phyloP scores from a whole-genome alignment of 306 rosid species.

The Cucumis melo region DNA sequence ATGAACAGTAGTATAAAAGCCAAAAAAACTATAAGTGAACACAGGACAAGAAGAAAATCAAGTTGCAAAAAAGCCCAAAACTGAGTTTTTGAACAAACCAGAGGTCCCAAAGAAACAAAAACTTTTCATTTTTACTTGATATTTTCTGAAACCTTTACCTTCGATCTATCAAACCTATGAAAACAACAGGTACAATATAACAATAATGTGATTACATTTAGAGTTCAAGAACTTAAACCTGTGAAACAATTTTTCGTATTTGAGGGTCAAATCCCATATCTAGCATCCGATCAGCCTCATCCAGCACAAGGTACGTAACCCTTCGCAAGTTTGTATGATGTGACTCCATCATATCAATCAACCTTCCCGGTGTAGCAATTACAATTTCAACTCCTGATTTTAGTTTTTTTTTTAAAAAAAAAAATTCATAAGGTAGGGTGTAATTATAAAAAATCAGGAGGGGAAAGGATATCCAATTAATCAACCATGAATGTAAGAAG shows the following conservation, averaged over 20 bases:
- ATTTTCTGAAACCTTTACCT: neutral
- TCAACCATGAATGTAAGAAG: neutral
- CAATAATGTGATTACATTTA: neutral
- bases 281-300: conserved; percentile 97
- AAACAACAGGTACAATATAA: neutral
- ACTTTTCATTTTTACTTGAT: neutral
- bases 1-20: neutral
- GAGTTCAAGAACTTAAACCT: conserved; percentile 33
- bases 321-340: conserved; percentile 94
- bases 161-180: neutral
- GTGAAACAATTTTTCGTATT: conserved; percentile 82
- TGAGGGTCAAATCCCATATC: conserved; percentile 99
- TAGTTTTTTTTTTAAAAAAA: neutral
- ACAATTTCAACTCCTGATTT: conserved; percentile 85
- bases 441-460: neutral
- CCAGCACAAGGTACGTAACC: conserved; percentile 91
- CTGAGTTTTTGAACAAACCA: neutral
- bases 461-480: neutral
- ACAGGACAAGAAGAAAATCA: too few species aligned
- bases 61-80: neutral
- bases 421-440: neutral
- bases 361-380: conserved; percentile 96
- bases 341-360: conserved; percentile 97
- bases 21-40: neutral
- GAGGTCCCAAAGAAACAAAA: neutral